Evolutionary conservation across 139 green algal genomes (phyloP).

Genomic region (Chlorella vulgaris): DNA sequence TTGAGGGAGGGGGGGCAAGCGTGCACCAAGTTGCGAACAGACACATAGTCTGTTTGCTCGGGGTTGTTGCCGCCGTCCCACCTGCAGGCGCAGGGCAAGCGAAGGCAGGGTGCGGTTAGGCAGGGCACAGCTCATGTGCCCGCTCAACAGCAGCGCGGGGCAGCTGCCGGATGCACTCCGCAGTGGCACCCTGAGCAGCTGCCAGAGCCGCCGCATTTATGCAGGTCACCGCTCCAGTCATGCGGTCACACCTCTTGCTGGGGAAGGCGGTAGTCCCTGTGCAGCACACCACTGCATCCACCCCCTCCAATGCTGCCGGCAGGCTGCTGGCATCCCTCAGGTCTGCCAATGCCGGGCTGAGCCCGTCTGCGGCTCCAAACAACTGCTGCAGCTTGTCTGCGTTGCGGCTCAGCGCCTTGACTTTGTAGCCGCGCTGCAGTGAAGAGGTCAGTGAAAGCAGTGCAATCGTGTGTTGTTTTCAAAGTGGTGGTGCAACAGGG

Average conservation of each 20-base stretch:
- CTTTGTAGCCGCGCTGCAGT: slow-evolving; percentile 76
- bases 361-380: slow-evolving; percentile 48
- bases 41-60: slow-evolving; percentile 77
- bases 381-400: slow-evolving; percentile 59
- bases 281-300: slow-evolving; percentile 70
- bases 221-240: not conserved
- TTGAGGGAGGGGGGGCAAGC: slow-evolving; percentile 51
- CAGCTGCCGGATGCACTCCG: too few relatives aligned
- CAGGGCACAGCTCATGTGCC: not conserved
- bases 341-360: slow-evolving; percentile 45
- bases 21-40: slow-evolving; percentile 77
- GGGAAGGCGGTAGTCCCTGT: slow-evolving; percentile 93
- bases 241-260: slow-evolving; percentile 63
- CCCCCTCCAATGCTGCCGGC: slow-evolving; percentile 46
- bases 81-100: slow-evolving; percentile 39
- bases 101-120: not conserved
- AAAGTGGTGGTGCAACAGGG: too few relatives aligned
- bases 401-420: slow-evolving; percentile 65
- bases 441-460: too few relatives aligned
- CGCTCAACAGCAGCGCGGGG: not conserved
- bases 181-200: too few relatives aligned
- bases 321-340: slow-evolving; percentile 42
- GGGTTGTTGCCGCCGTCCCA: slow-evolving; percentile 89
- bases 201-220: too few relatives aligned
- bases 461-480: too few relatives aligned